A percentile compares a stretch with the other conserved stretches of the same genome.
phyloP scores from a whole-genome alignment of 2,329 filamentous ascomycete species.

The Colletotrichum destructivum region DNA sequence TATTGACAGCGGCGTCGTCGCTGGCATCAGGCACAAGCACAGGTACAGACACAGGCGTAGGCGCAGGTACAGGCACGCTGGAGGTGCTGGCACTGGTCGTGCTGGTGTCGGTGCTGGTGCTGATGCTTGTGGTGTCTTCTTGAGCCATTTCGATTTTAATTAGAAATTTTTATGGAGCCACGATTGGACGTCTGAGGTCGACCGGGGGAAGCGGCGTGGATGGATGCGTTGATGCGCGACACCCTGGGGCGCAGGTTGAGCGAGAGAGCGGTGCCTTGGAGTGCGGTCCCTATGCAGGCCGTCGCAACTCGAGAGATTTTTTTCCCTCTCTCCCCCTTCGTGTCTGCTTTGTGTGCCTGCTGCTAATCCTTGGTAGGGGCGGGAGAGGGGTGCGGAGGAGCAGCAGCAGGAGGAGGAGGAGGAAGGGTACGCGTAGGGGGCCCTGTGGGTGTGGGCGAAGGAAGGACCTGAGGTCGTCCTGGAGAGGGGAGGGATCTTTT shows the following conservation, averaged over 20 bases:
- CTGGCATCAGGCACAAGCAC: conserved; percentile 35
- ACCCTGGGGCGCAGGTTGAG: conserved; percentile 40
- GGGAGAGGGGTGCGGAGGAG: conserved; percentile 37
- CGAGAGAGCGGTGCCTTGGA: conserved; percentile 29
- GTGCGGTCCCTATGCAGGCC: conserved; percentile 35
- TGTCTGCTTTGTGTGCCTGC: conserved; percentile 23
- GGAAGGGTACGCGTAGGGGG: conserved; percentile 41
- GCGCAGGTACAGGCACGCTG: conserved; percentile 35
- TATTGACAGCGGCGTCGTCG: conserved; percentile 35
- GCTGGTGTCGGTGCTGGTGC: conserved; percentile 38
- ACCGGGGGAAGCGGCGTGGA: conserved; percentile 47
- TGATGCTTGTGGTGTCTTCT: conserved; percentile 45
- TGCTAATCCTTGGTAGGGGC: conserved; percentile 27
- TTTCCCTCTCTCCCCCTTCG: conserved; percentile 5
- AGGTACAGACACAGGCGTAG: conserved; percentile 28
- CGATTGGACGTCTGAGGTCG: conserved; percentile 51
- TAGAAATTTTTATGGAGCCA: conserved; percentile 58
- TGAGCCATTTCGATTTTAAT: conserved; percentile 59
- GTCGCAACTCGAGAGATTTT: conserved; percentile 30
- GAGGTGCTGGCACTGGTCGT: conserved; percentile 35
- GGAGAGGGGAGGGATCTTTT: conserved; percentile 19
- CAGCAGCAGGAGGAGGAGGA: conserved; percentile 30
- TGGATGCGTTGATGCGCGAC: conserved; percentile 43
- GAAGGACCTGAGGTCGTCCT: conserved; percentile 24
- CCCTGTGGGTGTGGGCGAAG: conserved; percentile 36